A percentile compares a stretch with the other conserved stretches of the same genome.
Evolutionary conservation across 2,329 filamentous ascomycete species (phyloP).

Genomic region (Talaromyces verruculosus): DNA sequence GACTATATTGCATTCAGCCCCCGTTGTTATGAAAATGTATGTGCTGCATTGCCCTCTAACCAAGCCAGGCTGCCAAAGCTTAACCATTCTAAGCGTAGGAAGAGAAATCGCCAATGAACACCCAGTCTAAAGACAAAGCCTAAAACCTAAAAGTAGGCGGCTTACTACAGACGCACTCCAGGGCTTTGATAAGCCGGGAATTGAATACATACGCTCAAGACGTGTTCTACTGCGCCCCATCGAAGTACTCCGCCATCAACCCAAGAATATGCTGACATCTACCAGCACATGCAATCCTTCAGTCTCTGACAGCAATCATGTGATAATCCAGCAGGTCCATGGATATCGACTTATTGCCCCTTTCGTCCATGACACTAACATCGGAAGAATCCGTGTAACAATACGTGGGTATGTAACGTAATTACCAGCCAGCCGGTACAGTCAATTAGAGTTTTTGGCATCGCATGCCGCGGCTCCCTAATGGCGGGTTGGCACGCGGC

Average conservation of each 20-base stretch:
- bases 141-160: background rate
- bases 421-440: background rate
- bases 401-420: background rate
- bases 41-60: background rate
- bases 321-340: background rate
- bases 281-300: background rate
- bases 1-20: background rate
- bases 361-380: background rate
- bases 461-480: slow-evolving; percentile 2
- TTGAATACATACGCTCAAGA: background rate
- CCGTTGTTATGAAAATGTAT: background rate
- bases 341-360: background rate
- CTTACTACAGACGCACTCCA: background rate
- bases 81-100: background rate
- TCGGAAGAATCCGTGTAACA: slow-evolving; percentile 7
- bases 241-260: background rate
- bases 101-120: background rate
- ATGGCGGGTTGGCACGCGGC: slow-evolving; percentile 12
- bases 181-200: background rate
- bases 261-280: background rate
- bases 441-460: slow-evolving; percentile 3
- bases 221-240: background rate
- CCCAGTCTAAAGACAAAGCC: background rate
- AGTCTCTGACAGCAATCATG: background rate
- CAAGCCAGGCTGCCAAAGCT: background rate